Base-by-base conservation (phyloP, 2,329 filamentous ascomycete genomes). In the Colletotrichum sidae region DNA sequence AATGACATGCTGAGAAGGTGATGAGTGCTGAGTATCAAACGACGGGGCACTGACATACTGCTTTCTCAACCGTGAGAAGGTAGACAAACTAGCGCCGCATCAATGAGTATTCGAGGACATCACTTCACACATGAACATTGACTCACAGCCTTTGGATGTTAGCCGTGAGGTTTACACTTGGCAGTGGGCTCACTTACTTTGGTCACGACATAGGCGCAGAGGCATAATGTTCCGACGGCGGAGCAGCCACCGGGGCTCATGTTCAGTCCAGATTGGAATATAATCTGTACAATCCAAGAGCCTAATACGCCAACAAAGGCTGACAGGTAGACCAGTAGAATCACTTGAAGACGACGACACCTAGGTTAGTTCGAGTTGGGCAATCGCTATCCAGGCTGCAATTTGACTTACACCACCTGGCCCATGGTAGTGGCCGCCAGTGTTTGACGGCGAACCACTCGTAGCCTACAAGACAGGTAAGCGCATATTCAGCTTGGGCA, bases 11-110 rank as follows among this genome's bases (percentile, higher is more conserved):
- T 61, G 12, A 8, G 6, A 8, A n/a, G 11, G 17, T 50, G 4
- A 34, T 17, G 6, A 39, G 15, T 12, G 6, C 17, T 34, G 1
- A 13, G 8, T 35, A 25, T 38, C 38, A 44, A 35, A 13, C 35
- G 6, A 25, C 25, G 25, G 25, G 53, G 15, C 8, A 39, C 52
- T 46, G 6, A 9, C 46, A 17, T 39, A 62, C 59, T 15, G 38
- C 53, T 39, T 62, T 61, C 6, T 62, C 59, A n/a, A 57, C 33
- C 45, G 47, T 57, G 46, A 62, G 51, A 2, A 62, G 52, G 33
- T 57, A 57, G 46, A 51, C 53, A 34, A 62, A 46, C 59, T 57
- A 8, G 4, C 10, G 5, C 4, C 5, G 6, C 11, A n/a, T 4
- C 12, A n/a, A 15, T 44, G 0, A 15, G 42, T 15, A 13, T 13